phyloP scores from a whole-genome alignment of 176 grass and related monocot species.

The Thalia dealbata region DNA sequence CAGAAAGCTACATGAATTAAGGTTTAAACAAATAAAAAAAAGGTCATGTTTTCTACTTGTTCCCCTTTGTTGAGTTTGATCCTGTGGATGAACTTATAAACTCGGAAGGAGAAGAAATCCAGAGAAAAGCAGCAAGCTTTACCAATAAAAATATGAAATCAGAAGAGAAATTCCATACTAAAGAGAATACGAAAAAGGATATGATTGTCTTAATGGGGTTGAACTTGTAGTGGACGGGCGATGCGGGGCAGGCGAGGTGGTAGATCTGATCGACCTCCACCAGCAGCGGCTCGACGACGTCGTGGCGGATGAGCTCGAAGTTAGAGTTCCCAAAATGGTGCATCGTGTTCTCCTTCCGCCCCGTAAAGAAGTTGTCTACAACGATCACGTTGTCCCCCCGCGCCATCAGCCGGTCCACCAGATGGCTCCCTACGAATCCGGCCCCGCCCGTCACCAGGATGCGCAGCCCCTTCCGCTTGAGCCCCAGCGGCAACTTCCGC shows the following conservation, averaged over 20 bases:
- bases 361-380: slow-evolving; percentile 95
- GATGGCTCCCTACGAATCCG: slow-evolving; percentile 85
- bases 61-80: too few relatives aligned
- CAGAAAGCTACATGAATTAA: slow-evolving; percentile 23
- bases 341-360: slow-evolving; percentile 80
- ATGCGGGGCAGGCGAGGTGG: slow-evolving; percentile 89
- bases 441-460: slow-evolving; percentile 86
- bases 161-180: not conserved
- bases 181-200: slow-evolving; percentile 44
- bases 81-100: too few relatives aligned
- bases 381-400: slow-evolving; percentile 87
- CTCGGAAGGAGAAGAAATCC: too few relatives aligned
- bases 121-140: too few relatives aligned
- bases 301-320: slow-evolving; percentile 98
- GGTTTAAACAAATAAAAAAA: not conserved
- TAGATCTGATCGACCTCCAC: slow-evolving; percentile 99
- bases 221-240: slow-evolving; percentile 95
- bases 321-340: slow-evolving; percentile 73
- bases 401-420: slow-evolving; percentile 69
- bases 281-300: slow-evolving; percentile 89
- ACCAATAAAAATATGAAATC: too few relatives aligned
- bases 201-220: slow-evolving; percentile 98
- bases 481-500: slow-evolving; percentile 67
- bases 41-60: too few relatives aligned
- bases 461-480: slow-evolving; percentile 68